These are phyloP conservation scores for Filobasidium floriforme DNA, from an alignment of 768 basidiomycete species.

Conservation along the genomic window DNA sequence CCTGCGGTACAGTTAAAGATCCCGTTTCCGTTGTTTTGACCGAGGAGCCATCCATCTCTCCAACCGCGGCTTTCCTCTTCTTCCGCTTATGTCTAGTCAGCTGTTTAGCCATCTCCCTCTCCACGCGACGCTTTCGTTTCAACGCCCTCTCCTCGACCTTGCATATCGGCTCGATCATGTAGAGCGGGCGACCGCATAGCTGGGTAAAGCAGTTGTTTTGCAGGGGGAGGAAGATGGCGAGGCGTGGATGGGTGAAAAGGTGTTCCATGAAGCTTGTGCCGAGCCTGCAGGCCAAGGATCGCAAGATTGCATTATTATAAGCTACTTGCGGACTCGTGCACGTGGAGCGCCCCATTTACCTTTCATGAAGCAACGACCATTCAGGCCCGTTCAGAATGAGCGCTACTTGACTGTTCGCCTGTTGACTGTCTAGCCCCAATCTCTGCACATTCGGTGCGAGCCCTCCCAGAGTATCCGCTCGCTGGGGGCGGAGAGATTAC, in stretches of 20 bases:
- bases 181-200: slow-evolving; percentile 64
- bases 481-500: too few relatives aligned
- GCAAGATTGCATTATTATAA: too few relatives aligned
- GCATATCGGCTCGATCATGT: slow-evolving; percentile 46
- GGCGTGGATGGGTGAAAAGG: slow-evolving; percentile 61
- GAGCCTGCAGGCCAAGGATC: slow-evolving; percentile 50
- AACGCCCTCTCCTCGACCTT: slow-evolving; percentile 11
- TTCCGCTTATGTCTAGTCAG: background rate
- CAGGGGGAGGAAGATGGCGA: slow-evolving; percentile 60
- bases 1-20: background rate
- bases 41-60: slow-evolving; percentile 18
- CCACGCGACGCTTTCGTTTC: slow-evolving; percentile 15
- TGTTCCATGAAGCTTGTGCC: slow-evolving; percentile 65
- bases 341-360: slow-evolving; percentile 13
- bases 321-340: too few relatives aligned
- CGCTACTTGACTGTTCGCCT: slow-evolving; percentile 32
- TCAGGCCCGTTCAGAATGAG: slow-evolving; percentile 22
- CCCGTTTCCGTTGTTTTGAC: background rate
- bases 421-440: slow-evolving; percentile 34
- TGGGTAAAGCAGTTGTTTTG: slow-evolving; percentile 82
- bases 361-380: slow-evolving; percentile 31
- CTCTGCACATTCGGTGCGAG: slow-evolving; percentile 27
- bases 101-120: background rate
- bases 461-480: slow-evolving; percentile 1
- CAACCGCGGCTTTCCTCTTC: slow-evolving; percentile 22